Percentiles rank a stretch among this genome's conserved stretches.
phyloP scores from a whole-genome alignment of 2,329 filamentous ascomycete species.

The Epicoccum sorghinum region DNA sequence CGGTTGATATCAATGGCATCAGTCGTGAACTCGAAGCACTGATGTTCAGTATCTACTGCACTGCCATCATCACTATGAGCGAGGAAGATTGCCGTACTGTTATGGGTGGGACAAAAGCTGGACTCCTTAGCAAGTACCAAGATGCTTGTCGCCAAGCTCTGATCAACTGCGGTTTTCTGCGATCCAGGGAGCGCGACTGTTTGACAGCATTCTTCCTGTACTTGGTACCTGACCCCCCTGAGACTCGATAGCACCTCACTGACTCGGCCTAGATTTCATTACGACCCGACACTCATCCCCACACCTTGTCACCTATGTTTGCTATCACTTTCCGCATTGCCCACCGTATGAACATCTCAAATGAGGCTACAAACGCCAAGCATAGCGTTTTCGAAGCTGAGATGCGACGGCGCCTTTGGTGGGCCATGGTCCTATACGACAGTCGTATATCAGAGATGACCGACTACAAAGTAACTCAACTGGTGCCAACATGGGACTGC shows the following conservation, averaged over 20 bases:
- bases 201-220: constrained; percentile 62
- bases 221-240: constrained; percentile 48
- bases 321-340: constrained; percentile 65
- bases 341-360: constrained; percentile 65
- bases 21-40: constrained; percentile 64
- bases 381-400: constrained; percentile 64
- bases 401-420: constrained; percentile 67
- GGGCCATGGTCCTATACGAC: constrained; percentile 66
- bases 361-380: constrained; percentile 59
- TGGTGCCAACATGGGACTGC: constrained; percentile 58
- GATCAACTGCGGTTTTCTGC: constrained; percentile 61
- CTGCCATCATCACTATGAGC: constrained; percentile 56
- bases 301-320: constrained; percentile 60
- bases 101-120: constrained; percentile 60
- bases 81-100: constrained; percentile 60
- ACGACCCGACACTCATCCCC: constrained; percentile 54
- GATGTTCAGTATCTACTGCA: constrained; percentile 45
- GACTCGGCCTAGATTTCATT: constrained; percentile 57
- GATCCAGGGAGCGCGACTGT: constrained; percentile 61
- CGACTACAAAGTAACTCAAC: constrained; percentile 57
- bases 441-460: constrained; percentile 59
- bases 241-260: neutral
- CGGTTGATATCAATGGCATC: constrained; percentile 57
- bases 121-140: constrained; percentile 62
- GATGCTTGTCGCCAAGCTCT: constrained; percentile 68